These are phyloP conservation scores for Macadamia integrifolia DNA, from an alignment of 164 flowering plant genomes.

Conservation along the genomic window DNA sequence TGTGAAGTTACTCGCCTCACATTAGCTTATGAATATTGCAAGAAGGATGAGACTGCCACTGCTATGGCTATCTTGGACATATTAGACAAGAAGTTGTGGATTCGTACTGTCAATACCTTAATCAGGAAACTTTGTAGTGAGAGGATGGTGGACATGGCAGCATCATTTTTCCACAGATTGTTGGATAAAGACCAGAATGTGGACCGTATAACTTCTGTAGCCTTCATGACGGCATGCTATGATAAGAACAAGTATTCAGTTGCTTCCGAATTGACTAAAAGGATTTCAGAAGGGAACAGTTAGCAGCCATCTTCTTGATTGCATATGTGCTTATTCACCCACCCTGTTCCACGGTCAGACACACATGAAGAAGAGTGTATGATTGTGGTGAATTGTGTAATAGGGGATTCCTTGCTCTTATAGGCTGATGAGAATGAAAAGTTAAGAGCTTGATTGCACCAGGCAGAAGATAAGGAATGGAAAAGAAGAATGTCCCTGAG, in stretches of 20 bases:
- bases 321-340: no score
- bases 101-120: slow-evolving; percentile 60
- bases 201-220: slow-evolving; percentile 56
- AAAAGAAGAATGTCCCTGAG: no score
- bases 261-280: slow-evolving; percentile 54
- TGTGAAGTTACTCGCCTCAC: slow-evolving; percentile 88
- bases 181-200: slow-evolving; percentile 47
- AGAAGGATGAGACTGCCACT: slow-evolving; percentile 41
- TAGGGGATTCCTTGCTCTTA: no score
- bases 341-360: no score
- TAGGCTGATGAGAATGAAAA: no score
- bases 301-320: slow-evolving; percentile 6
- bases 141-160: slow-evolving; percentile 63
- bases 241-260: slow-evolving; percentile 59
- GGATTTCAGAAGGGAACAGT: slow-evolving; percentile 42
- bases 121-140: slow-evolving; percentile 84
- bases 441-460: no score
- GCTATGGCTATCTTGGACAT: slow-evolving; percentile 61
- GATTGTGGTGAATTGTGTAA: no score
- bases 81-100: slow-evolving; percentile 66
- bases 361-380: no score
- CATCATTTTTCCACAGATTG: slow-evolving; percentile 52
- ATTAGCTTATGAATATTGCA: slow-evolving; percentile 77
- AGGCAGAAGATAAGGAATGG: neutral
- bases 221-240: slow-evolving; percentile 70